These are phyloP conservation scores for Prunus dulcis DNA, from an alignment of 306 rosid species.

Conservation along the genomic window DNA sequence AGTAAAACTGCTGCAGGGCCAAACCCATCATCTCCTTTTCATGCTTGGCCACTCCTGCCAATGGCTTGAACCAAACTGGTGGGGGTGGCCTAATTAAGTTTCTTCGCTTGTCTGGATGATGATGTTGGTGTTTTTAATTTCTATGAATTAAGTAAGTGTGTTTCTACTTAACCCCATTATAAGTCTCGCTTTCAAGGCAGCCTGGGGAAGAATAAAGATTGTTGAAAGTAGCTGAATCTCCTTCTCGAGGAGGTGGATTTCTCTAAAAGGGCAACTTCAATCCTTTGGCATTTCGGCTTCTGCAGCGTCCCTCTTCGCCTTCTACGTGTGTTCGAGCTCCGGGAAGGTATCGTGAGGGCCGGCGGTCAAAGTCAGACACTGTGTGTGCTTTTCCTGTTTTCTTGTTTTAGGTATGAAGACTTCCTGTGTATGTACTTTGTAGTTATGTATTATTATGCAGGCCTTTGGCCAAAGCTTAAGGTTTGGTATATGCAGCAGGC, in stretches of 20 bases:
- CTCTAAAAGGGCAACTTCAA: conserved; percentile 88
- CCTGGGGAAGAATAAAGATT: conserved; percentile 20
- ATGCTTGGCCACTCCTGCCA: conserved; percentile 31
- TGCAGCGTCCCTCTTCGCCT: conserved; percentile 28
- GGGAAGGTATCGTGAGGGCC: conserved; percentile 23
- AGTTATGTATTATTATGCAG: conserved; percentile 8
- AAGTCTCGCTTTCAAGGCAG: not conserved
- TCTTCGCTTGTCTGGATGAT: conserved; percentile 1
- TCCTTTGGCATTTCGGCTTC: conserved; percentile 88
- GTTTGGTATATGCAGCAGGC: not conserved
- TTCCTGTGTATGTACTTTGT: not conserved
- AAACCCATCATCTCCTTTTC: conserved; percentile 31
- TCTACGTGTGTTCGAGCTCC: conserved; percentile 15
- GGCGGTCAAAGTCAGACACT: conserved; percentile 8
- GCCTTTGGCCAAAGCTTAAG: conserved; percentile 28
- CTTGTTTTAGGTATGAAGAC: not conserved
- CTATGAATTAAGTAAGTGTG: not conserved
- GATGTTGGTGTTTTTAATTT: conserved; percentile 22
- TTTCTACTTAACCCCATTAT: not conserved
- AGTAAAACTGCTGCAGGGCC: conserved; percentile 23
- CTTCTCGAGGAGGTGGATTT: conserved; percentile 42
- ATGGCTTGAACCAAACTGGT: conserved; percentile 6
- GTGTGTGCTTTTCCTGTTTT: conserved; percentile 19
- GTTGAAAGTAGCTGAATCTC: conserved; percentile 26
- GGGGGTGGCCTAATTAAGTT: conserved; percentile 20